Conservation (phyloP, 2,329 filamentous ascomycete species). For the Bipolaris bicolor region DNA sequence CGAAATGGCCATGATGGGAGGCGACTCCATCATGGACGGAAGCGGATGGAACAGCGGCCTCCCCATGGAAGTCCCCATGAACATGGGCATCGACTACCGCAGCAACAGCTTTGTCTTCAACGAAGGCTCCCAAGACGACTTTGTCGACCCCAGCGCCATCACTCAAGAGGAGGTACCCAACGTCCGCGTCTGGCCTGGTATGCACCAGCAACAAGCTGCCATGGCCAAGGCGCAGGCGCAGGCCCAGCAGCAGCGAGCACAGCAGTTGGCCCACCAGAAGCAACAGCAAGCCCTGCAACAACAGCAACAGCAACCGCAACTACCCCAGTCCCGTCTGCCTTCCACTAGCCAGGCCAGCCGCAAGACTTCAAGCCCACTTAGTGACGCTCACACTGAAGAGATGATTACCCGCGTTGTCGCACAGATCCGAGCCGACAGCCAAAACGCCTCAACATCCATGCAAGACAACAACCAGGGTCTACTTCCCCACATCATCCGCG, state of each 20-base stretch:
- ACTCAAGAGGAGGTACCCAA: constrained; percentile 65
- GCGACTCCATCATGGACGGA: constrained; percentile 58
- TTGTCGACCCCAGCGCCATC: constrained; percentile 76
- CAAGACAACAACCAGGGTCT: constrained; percentile 57
- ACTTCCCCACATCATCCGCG: constrained; percentile 71
- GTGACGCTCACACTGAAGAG: constrained; percentile 69
- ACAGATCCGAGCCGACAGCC: constrained; percentile 82
- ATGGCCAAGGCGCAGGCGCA: constrained; percentile 45
- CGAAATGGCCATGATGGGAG: constrained; percentile 66
- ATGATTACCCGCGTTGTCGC: constrained; percentile 92
- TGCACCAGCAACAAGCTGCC: constrained; percentile 88
- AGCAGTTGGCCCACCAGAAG: constrained; percentile 44
- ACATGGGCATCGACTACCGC: constrained; percentile 68
- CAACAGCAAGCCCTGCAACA: constrained; percentile 47
- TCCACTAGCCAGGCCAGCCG: constrained; percentile 33
- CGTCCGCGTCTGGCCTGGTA: constrained; percentile 87
- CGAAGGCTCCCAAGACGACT: constrained; percentile 55
- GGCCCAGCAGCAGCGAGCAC: constrained; percentile 55
- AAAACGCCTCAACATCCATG: constrained; percentile 55
- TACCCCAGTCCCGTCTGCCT: constrained; percentile 42
- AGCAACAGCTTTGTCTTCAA: constrained; percentile 68
- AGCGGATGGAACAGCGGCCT: constrained; percentile 62
- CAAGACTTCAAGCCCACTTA: constrained; percentile 48
- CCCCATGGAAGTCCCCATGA: constrained; percentile 63
- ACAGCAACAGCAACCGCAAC: constrained; percentile 50